phyloP scores from a whole-genome alignment of 2,329 filamentous ascomycete genomes.

The Drechslerella stenobrocha region DNA sequence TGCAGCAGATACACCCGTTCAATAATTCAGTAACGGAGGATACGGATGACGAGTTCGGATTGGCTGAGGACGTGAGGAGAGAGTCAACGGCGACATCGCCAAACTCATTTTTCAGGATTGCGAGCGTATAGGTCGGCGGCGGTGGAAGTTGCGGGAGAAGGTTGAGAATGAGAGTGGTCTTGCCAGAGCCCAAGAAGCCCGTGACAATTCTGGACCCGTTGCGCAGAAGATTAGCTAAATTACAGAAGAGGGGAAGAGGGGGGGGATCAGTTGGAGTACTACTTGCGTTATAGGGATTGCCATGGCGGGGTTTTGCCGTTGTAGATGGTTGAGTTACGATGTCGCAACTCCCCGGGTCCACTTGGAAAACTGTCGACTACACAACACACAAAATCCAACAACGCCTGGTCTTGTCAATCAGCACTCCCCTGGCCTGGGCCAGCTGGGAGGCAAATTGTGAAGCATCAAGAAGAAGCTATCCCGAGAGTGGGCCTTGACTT shows the following conservation, averaged over 20 bases:
- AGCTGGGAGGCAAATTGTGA: too few relatives aligned
- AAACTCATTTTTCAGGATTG: slow-evolving; percentile 97
- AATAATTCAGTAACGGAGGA: slow-evolving; percentile 89
- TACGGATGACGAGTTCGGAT: slow-evolving; percentile 70
- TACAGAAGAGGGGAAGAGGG: neutral
- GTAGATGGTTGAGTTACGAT: too few relatives aligned
- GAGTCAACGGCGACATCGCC: slow-evolving; percentile 93
- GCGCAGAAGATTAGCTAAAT: too few relatives aligned
- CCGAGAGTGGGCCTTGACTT: too few relatives aligned
- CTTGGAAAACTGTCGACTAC: neutral
- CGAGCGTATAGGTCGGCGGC: slow-evolving; percentile 77
- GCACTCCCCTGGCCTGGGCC: too few relatives aligned
- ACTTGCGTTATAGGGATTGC: slow-evolving; percentile 51
- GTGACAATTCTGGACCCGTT: slow-evolving; percentile 94
- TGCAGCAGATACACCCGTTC: slow-evolving; percentile 93
- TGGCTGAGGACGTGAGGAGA: slow-evolving; percentile 67
- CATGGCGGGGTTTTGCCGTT: slow-evolving; percentile 26
- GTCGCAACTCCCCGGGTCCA: neutral
- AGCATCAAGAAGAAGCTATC: too few relatives aligned
- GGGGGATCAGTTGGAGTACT: slow-evolving; percentile 4
- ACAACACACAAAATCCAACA: slow-evolving; percentile 9
- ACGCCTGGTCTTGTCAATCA: neutral
- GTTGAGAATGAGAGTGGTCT: slow-evolving; percentile 93
- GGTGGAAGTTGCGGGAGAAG: slow-evolving; percentile 86
- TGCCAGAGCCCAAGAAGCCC: slow-evolving; percentile 92